Conservation (phyloP, 208 protist genomes). For the Leishmania gerbilli region DNA sequence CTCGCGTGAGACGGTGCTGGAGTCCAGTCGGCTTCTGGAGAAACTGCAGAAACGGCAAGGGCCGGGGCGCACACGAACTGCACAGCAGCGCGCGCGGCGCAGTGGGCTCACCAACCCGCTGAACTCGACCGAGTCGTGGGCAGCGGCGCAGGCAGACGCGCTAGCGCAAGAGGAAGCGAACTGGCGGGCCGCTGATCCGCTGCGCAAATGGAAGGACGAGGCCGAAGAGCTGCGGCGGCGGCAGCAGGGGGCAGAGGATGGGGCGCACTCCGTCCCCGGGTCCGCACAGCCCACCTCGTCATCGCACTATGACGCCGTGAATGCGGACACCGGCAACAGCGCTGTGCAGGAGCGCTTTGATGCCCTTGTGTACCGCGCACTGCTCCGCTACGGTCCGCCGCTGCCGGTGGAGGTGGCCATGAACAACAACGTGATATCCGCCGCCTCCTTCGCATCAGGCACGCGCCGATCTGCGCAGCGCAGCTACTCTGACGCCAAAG, state of each 20-base stretch:
- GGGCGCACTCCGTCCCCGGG: neutral
- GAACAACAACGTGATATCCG: constrained; percentile 49
- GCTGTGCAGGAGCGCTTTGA: constrained; percentile 75
- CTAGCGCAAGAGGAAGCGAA: constrained; percentile 23
- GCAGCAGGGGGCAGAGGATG: neutral
- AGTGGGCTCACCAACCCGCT: neutral
- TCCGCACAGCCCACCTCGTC: neutral
- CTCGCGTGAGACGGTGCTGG: constrained; percentile 10
- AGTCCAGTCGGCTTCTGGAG: constrained; percentile 3
- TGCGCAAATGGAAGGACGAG: neutral
- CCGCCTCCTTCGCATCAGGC: neutral
- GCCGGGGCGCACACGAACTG: neutral
- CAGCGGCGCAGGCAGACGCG: constrained; percentile 14
- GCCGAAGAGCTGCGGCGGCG: neutral
- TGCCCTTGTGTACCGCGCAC: constrained; percentile 47
- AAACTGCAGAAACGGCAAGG: constrained; percentile 2
- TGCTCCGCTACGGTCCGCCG: constrained; percentile 78
- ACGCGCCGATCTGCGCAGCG: neutral
- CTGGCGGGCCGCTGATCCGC: constrained; percentile 7
- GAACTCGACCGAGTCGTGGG: constrained; percentile 6
- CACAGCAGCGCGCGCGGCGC: neutral
- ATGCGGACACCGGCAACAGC: constrained; percentile 58
- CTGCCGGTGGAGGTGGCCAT: constrained; percentile 72
- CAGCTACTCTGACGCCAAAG: constrained; percentile 28
- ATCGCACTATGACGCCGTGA: constrained; percentile 51